A percentile compares a stretch with the other conserved stretches of the same genome.
Evolutionary conservation across 2,329 filamentous ascomycete genomes (phyloP).

Genomic region (Fusarium clavum): DNA sequence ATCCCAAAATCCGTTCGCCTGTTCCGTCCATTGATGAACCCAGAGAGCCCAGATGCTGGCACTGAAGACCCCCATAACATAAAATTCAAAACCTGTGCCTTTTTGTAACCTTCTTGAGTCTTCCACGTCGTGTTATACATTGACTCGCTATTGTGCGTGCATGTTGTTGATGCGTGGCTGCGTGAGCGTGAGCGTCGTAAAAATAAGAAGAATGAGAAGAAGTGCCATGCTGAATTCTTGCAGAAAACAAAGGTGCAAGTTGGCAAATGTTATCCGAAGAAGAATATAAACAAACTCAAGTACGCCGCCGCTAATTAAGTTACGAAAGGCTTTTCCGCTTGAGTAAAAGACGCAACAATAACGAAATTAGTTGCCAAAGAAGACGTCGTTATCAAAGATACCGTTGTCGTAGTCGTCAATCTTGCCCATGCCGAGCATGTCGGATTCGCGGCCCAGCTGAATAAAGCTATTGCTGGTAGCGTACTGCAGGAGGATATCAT

Average conservation of each 20-base stretch:
- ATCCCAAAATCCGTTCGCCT: constrained; percentile 20
- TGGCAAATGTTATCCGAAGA: constrained; percentile 5
- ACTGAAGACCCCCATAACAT: constrained; percentile 1
- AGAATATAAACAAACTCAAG: constrained; percentile 15
- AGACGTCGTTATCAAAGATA: constrained; percentile 67
- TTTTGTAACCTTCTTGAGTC: constrained; percentile 9
- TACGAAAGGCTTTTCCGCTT: constrained; percentile 27
- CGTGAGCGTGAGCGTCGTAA: constrained; percentile 44
- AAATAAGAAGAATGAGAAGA: neutral
- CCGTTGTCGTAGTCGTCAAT: constrained; percentile 65
- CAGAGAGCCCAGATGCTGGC: neutral
- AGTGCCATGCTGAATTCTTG: constrained; percentile 12
- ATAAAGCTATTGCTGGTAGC: constrained; percentile 57
- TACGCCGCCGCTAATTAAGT: constrained; percentile 33
- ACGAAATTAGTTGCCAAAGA: constrained; percentile 56
- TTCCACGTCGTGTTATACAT: constrained; percentile 21
- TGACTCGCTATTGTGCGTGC: constrained; percentile 25
- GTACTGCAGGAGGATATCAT: constrained; percentile 59
- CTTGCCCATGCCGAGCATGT: constrained; percentile 64
- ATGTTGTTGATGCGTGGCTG: constrained; percentile 21
- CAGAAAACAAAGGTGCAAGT: constrained; percentile 11
- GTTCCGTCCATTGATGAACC: constrained; percentile 1
- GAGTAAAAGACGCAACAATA: constrained; percentile 4
- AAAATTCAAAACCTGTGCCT: constrained; percentile 6
- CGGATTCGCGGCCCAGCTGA: constrained; percentile 59